phyloP scores from a whole-genome alignment of 2,329 filamentous ascomycete species.

The Fusarium sarcochroum region DNA sequence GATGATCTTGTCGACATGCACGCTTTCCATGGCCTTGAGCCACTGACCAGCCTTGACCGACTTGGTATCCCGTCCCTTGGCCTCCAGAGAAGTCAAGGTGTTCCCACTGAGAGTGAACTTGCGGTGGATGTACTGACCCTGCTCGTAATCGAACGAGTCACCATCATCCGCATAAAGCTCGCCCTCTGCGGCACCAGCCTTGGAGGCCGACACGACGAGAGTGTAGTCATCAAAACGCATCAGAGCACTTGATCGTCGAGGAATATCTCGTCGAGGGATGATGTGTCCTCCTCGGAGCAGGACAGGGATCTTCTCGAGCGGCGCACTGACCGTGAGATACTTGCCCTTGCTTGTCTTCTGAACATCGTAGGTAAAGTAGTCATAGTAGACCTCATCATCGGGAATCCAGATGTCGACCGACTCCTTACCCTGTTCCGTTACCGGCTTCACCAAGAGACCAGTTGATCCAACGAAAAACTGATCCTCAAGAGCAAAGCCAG shows the following conservation, averaged over 20 bases:
- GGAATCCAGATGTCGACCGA: slow-evolving; percentile 87
- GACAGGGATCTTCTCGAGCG: slow-evolving; percentile 88
- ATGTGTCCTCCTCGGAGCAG: slow-evolving; percentile 95
- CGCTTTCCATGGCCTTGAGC: slow-evolving; percentile 82
- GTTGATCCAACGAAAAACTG: slow-evolving; percentile 93
- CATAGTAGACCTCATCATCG: slow-evolving; percentile 91
- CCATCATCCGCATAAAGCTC: slow-evolving; percentile 94
- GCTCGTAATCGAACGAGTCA: slow-evolving; percentile 89
- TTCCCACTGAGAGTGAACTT: slow-evolving; percentile 76
- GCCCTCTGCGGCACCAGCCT: slow-evolving; percentile 74
- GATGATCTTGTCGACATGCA: slow-evolving; percentile 86
- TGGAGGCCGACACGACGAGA: slow-evolving; percentile 80
- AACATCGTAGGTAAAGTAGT: slow-evolving; percentile 90
- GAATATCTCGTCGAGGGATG: slow-evolving; percentile 89
- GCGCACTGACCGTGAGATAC: slow-evolving; percentile 77
- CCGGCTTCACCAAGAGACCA: slow-evolving; percentile 92
- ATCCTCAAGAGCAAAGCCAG: slow-evolving; percentile 89
- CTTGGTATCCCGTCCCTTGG: slow-evolving; percentile 67
- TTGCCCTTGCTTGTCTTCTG: slow-evolving; percentile 79
- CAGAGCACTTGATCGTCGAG: slow-evolving; percentile 85
- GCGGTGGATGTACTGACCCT: slow-evolving; percentile 90
- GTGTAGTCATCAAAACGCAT: slow-evolving; percentile 98
- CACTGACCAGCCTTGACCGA: slow-evolving; percentile 75
- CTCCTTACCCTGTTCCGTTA: slow-evolving; percentile 81
- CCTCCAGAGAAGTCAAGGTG: slow-evolving; percentile 78